phyloP scores from a whole-genome alignment of 805 yeast genomes.

The Cyberlindnera japonica region DNA sequence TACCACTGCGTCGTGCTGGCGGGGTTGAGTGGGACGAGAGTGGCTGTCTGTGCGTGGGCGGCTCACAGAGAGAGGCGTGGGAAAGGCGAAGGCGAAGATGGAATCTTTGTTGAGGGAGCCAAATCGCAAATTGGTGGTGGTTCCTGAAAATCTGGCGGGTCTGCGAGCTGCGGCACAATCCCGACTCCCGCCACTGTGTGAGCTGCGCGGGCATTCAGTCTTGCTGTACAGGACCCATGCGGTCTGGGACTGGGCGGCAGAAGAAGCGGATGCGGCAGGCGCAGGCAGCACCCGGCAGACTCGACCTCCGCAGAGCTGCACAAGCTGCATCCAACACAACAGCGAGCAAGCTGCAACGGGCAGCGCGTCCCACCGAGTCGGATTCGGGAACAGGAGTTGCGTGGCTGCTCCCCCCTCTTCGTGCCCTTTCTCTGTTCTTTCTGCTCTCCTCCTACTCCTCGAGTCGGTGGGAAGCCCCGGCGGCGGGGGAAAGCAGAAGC shows the following conservation, averaged over 20 bases:
- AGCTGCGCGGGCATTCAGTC: constrained; percentile 3
- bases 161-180: constrained; percentile 10
- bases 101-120: not conserved
- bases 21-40: too few relatives aligned
- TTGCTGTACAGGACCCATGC: not conserved
- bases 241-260: not conserved
- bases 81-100: not conserved
- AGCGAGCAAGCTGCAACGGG: too few relatives aligned
- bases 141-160: constrained; percentile 17
- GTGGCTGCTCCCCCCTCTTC: too few relatives aligned
- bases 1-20: too few relatives aligned
- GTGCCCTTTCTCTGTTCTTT: too few relatives aligned
- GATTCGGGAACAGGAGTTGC: too few relatives aligned
- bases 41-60: too few relatives aligned
- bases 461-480: too few relatives aligned
- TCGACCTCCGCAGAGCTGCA: not conserved
- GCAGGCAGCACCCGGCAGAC: not conserved
- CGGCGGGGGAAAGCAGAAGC: too few relatives aligned
- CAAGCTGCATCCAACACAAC: not conserved
- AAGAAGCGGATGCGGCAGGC: not conserved
- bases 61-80: not conserved
- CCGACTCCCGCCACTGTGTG: constrained; percentile 5
- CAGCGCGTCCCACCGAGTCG: too few relatives aligned
- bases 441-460: too few relatives aligned
- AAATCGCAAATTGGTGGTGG: constrained; percentile 11